A percentile compares a stretch with the other conserved stretches of the same genome.
Evolutionary conservation across 1,139 yeast species (phyloP).

Genomic region (Keqinozyma sinolaborantium): DNA sequence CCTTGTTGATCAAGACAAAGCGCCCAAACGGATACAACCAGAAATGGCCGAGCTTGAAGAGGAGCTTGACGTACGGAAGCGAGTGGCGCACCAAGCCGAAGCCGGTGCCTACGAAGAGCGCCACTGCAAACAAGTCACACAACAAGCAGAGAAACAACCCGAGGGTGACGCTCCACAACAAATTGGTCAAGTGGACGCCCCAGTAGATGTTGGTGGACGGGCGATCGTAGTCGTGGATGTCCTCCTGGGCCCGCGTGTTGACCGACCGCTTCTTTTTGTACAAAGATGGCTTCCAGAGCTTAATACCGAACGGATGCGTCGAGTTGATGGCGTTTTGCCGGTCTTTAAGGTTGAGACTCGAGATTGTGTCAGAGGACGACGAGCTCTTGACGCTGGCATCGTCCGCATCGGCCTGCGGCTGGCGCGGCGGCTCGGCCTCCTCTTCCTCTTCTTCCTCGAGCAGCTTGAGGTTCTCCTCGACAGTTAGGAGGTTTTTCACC

Average conservation of each 20-base stretch:
- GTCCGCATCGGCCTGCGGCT: slow-evolving; percentile 16
- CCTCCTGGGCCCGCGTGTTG: slow-evolving; percentile 87
- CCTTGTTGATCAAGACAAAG: slow-evolving; percentile 74
- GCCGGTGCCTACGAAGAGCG: slow-evolving; percentile 47
- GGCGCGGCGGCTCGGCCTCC: slow-evolving; percentile 4
- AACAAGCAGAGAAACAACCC: slow-evolving; percentile 59
- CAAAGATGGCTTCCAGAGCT: slow-evolving; percentile 97
- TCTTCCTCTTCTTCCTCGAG: slow-evolving; percentile 14
- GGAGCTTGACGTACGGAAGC: slow-evolving; percentile 56
- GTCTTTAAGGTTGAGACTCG: slow-evolving; percentile 85
- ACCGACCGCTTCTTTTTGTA: slow-evolving; percentile 92
- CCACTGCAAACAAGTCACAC: slow-evolving; percentile 46
- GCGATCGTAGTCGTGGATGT: slow-evolving; percentile 73
- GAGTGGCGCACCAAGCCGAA: slow-evolving; percentile 34
- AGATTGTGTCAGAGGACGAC: slow-evolving; percentile 57
- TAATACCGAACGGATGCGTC: slow-evolving; percentile 96
- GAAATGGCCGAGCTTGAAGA: slow-evolving; percentile 65
- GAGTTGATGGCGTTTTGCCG: slow-evolving; percentile 95
- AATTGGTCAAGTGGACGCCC: slow-evolving; percentile 68
- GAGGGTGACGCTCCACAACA: slow-evolving; percentile 70
- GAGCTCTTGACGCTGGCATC: slow-evolving; percentile 25
- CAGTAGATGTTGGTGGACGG: slow-evolving; percentile 50
- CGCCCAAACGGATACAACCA: slow-evolving; percentile 87
- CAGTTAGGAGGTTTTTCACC: slow-evolving; percentile 15
- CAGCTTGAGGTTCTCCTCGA: slow-evolving; percentile 17